phyloP scores from a whole-genome alignment of 2,329 filamentous ascomycete species.

The Cytospora paraplurivora region DNA sequence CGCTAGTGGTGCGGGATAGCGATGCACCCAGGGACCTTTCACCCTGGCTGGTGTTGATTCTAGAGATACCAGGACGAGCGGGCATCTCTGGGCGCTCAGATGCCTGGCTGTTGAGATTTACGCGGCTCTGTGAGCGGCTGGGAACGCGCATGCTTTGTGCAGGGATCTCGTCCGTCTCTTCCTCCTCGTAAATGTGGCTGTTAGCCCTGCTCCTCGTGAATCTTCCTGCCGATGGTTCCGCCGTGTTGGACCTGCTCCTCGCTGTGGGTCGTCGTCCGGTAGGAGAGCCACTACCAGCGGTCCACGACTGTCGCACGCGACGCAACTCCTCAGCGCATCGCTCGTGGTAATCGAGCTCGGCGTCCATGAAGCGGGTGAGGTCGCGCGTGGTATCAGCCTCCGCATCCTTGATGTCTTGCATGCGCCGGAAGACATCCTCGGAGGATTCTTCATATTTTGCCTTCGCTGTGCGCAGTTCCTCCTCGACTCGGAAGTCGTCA shows the following conservation, averaged over 20 bases:
- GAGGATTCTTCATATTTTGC: slow-evolving; percentile 95
- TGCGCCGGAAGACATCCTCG: slow-evolving; percentile 87
- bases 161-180: slow-evolving; percentile 39
- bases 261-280: slow-evolving; percentile 32
- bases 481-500: slow-evolving; percentile 90
- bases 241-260: slow-evolving; percentile 52
- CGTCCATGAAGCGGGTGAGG: slow-evolving; percentile 79
- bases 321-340: slow-evolving; percentile 82
- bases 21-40: slow-evolving; percentile 21
- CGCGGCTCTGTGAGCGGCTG: slow-evolving; percentile 43
- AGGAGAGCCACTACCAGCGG: slow-evolving; percentile 28
- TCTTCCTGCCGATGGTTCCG: slow-evolving; percentile 43
- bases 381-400: slow-evolving; percentile 83
- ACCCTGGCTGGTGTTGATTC: slow-evolving; percentile 45
- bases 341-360: slow-evolving; percentile 89
- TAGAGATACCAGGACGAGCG: slow-evolving; percentile 41
- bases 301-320: slow-evolving; percentile 52
- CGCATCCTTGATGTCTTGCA: slow-evolving; percentile 95
- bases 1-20: slow-evolving; percentile 25
- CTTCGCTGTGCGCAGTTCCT: slow-evolving; percentile 87
- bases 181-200: slow-evolving; percentile 43
- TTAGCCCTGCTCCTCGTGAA: slow-evolving; percentile 36
- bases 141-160: slow-evolving; percentile 47
- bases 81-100: slow-evolving; percentile 31
- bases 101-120: slow-evolving; percentile 32